These are phyloP conservation scores for Penicillium sp. DNA, from an alignment of 2,329 filamentous ascomycete genomes.

Conservation along the genomic window DNA sequence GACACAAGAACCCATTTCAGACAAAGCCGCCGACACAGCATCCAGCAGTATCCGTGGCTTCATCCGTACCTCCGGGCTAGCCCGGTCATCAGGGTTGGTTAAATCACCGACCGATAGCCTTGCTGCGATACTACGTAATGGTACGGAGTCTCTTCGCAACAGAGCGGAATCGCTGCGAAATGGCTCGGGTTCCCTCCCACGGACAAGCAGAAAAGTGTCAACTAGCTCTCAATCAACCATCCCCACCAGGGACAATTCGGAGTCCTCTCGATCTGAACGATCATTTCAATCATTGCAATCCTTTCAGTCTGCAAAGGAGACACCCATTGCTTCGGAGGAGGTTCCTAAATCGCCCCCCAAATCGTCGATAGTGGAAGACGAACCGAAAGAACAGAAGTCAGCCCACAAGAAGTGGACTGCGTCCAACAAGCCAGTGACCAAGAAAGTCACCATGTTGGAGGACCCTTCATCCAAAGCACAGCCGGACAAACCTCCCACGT, in stretches of 20 bases:
- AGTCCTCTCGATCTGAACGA: conserved; percentile 22
- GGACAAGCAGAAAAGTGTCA: conserved; percentile 17
- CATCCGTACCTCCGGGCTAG: conserved; percentile 39
- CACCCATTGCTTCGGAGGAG: neutral
- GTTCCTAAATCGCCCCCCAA: conserved; percentile 5
- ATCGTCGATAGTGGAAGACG: neutral
- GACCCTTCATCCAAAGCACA: neutral
- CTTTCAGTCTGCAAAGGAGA: conserved; percentile 19
- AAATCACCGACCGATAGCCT: conserved; percentile 31
- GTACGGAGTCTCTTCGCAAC: conserved; percentile 25
- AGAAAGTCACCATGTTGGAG: conserved; percentile 1
- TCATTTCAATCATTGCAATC: conserved; percentile 21
- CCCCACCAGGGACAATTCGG: conserved; percentile 24
- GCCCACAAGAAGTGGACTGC: neutral
- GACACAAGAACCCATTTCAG: conserved; percentile 2
- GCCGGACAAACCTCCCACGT: neutral
- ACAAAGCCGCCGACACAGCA: conserved; percentile 13
- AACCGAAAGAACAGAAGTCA: neutral
- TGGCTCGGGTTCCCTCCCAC: conserved; percentile 13
- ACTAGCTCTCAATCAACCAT: conserved; percentile 11
- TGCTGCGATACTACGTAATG: conserved; percentile 21
- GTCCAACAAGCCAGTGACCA: neutral
- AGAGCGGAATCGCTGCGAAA: conserved; percentile 25
- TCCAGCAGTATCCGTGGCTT: conserved; percentile 36
- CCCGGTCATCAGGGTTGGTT: conserved; percentile 28